Conservation (phyloP, 108 stramenopile genomes). For the Pseudonitzschia pungens region DNA sequence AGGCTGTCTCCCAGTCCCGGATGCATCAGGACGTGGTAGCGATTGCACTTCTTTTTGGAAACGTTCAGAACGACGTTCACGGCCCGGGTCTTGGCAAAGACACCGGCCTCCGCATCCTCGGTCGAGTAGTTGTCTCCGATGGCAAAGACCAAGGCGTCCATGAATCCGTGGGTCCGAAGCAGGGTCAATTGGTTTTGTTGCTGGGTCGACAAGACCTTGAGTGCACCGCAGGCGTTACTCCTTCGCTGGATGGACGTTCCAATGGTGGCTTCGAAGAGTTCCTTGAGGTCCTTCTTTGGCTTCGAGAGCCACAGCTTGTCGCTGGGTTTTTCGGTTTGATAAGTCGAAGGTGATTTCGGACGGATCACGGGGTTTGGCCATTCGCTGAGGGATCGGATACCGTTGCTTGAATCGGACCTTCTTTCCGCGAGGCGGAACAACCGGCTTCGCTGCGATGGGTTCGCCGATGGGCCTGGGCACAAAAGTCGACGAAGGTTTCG, state of each 20-base stretch:
- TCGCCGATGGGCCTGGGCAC: background rate
- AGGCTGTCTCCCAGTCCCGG: slow-evolving; percentile 50
- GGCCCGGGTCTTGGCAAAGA: slow-evolving; percentile 64
- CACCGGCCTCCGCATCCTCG: slow-evolving; percentile 46
- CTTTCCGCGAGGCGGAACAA: background rate
- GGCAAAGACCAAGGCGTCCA: slow-evolving; percentile 64
- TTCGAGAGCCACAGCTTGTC: slow-evolving; percentile 13
- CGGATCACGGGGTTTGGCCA: slow-evolving; percentile 34
- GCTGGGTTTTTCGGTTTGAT: slow-evolving; percentile 23
- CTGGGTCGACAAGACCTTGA: slow-evolving; percentile 64
- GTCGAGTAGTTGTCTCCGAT: slow-evolving; percentile 35
- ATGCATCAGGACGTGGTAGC: slow-evolving; percentile 53
- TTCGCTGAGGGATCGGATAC: slow-evolving; percentile 64
- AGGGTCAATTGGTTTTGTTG: slow-evolving; percentile 60
- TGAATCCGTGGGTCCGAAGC: slow-evolving; percentile 67
- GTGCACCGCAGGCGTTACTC: slow-evolving; percentile 80
- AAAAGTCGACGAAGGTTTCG: background rate
- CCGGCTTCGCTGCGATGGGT: background rate
- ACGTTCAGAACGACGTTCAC: slow-evolving; percentile 59
- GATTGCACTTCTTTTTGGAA: slow-evolving; percentile 67
- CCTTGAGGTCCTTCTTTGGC: slow-evolving; percentile 57
- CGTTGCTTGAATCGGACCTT: slow-evolving; percentile 68
- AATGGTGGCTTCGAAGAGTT: slow-evolving; percentile 57
- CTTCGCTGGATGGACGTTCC: slow-evolving; percentile 53
- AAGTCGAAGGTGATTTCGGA: slow-evolving; percentile 46